phyloP scores from a whole-genome alignment of 2,329 filamentous ascomycete species.

The Aspergillus fructus region DNA sequence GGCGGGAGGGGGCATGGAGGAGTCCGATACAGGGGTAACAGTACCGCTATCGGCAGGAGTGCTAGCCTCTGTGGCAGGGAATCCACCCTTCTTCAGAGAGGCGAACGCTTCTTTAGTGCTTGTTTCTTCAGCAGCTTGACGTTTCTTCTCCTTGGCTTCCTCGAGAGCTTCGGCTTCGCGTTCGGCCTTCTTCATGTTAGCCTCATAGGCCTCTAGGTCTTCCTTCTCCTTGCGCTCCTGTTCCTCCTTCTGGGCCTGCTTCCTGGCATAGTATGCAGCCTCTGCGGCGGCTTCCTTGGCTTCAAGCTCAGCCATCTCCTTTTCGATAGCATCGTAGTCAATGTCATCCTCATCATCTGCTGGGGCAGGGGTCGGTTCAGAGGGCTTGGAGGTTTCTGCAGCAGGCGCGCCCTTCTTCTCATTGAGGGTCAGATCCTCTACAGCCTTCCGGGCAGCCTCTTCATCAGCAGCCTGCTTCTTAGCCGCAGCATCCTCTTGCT shows the following conservation, averaged over 20 bases:
- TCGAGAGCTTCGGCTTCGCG: slow-evolving; percentile 49
- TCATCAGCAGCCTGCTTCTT: slow-evolving; percentile 47
- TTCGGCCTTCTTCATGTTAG: slow-evolving; percentile 50
- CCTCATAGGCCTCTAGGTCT: slow-evolving; percentile 44
- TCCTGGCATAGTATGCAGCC: slow-evolving; percentile 64
- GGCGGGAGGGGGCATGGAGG: slow-evolving; percentile 48
- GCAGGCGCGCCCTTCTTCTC: slow-evolving; percentile 46
- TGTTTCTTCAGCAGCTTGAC: slow-evolving; percentile 34
- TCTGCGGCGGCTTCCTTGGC: slow-evolving; percentile 47
- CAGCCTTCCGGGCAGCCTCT: slow-evolving; percentile 27
- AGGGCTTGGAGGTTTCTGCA: slow-evolving; percentile 31
- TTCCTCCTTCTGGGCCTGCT: slow-evolving; percentile 69
- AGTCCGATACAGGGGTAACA: slow-evolving; percentile 48
- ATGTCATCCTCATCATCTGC: slow-evolving; percentile 40
- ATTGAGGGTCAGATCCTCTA: slow-evolving; percentile 25
- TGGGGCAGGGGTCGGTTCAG: slow-evolving; percentile 34
- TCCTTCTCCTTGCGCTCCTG: slow-evolving; percentile 47
- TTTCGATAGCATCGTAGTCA: slow-evolving; percentile 48
- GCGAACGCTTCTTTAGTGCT: slow-evolving; percentile 43
- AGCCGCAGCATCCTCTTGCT: slow-evolving; percentile 22
- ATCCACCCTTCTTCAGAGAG: slow-evolving; percentile 44
- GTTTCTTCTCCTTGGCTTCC: slow-evolving; percentile 44
- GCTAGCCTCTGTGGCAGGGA: slow-evolving; percentile 35
- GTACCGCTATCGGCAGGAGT: slow-evolving; percentile 46
- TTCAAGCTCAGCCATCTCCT: slow-evolving; percentile 48